A percentile compares a stretch with the other conserved stretches of the same genome.
These are phyloP conservation scores for Metschnikowia baotianmanensis DNA, from an alignment of 805 yeast species.

Conservation along the genomic window DNA sequence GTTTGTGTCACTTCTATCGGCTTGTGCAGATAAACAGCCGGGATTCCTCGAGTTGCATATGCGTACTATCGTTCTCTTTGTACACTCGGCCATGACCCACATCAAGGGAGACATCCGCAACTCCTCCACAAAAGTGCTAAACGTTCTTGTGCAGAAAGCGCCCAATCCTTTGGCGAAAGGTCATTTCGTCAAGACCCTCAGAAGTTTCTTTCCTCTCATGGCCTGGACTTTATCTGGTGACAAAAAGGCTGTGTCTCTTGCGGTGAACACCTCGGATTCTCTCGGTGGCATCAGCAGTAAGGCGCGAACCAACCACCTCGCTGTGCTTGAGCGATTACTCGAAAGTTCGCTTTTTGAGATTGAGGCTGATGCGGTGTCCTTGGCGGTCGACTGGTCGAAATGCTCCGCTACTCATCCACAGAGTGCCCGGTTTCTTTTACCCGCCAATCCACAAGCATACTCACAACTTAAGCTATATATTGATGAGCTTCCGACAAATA, in stretches of 20 bases:
- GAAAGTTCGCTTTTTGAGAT: conserved; percentile 39
- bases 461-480: conserved; percentile 60
- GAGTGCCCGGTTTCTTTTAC: conserved; percentile 51
- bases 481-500: conserved; percentile 28
- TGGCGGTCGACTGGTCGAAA: conserved; percentile 16
- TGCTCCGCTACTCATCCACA: conserved; percentile 41
- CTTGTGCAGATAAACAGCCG: conserved; percentile 48
- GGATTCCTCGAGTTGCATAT: conserved; percentile 61
- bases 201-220: conserved; percentile 63
- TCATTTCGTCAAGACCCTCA: conserved; percentile 67
- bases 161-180: conserved; percentile 56
- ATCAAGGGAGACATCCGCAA: conserved; percentile 71
- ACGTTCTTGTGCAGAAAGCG: conserved; percentile 54
- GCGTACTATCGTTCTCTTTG: conserved; percentile 60
- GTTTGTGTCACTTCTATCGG: conserved; percentile 45
- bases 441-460: conserved; percentile 56
- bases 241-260: conserved; percentile 34
- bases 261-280: conserved; percentile 32
- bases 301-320: conserved; percentile 42
- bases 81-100: conserved; percentile 93
- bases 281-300: conserved; percentile 35
- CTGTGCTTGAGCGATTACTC: conserved; percentile 44
- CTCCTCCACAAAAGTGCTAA: conserved; percentile 69
- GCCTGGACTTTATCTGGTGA: conserved; percentile 62
- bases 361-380: conserved; percentile 16